Evolutionary conservation across 163 green algal genomes (phyloP).

Genomic region (Chloromonas sp.): DNA sequence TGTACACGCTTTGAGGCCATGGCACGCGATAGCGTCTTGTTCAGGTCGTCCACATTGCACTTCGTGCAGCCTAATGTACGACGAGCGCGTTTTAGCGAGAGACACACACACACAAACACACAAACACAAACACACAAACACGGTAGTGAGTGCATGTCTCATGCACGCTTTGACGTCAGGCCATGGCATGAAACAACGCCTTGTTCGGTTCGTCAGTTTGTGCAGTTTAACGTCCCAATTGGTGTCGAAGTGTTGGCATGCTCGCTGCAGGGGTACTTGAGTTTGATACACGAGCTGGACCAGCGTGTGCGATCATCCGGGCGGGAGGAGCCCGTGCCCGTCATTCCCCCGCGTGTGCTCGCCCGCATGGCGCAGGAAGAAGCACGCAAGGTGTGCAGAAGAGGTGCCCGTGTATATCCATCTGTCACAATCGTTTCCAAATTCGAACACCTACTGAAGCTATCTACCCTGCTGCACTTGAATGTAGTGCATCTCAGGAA

Average conservation of each 20-base stretch:
- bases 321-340: slow-evolving; percentile 46
- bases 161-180: too few relatives aligned
- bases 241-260: background rate
- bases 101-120: background rate
- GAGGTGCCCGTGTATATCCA: background rate
- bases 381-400: slow-evolving; percentile 20
- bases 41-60: background rate
- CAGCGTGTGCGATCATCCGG: slow-evolving; percentile 43
- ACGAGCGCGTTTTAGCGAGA: background rate
- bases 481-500: background rate
- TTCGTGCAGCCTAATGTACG: background rate
- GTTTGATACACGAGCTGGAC: slow-evolving; percentile 46
- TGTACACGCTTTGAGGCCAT: too few relatives aligned
- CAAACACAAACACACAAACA: too few relatives aligned
- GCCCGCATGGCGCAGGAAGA: slow-evolving; percentile 48
- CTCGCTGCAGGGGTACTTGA: slow-evolving; percentile 8
- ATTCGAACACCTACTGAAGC: too few relatives aligned
- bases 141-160: background rate
- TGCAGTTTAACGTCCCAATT: background rate
- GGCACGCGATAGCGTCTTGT: background rate
- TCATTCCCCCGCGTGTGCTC: slow-evolving; percentile 46
- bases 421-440: too few relatives aligned
- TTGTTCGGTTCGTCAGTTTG: background rate
- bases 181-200: too few relatives aligned
- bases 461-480: too few relatives aligned